phyloP scores from a whole-genome alignment of 139 green algal species.

The Picochlorum sp. region DNA sequence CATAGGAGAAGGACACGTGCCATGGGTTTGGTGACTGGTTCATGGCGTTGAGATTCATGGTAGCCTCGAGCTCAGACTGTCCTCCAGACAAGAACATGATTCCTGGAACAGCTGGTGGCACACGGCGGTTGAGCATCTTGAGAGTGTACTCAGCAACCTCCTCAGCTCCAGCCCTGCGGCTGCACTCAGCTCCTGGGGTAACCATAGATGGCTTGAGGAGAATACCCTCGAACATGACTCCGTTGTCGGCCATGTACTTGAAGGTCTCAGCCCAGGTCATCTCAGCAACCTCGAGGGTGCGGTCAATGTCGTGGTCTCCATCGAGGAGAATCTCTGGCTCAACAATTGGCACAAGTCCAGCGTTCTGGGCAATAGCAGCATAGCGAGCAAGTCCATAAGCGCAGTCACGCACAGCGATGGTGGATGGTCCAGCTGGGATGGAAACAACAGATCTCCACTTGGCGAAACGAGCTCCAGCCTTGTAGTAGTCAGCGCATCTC shows the following conservation, averaged over 20 bases:
- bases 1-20: conserved; percentile 99
- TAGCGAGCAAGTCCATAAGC: conserved; percentile 97
- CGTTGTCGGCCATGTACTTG: conserved; percentile 95
- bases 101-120: conserved; percentile 94
- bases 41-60: conserved; percentile 99
- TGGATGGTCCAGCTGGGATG: conserved; percentile 67
- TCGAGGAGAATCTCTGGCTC: conserved; percentile 98
- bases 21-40: conserved; percentile 99
- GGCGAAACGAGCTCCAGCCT: conserved; percentile 90
- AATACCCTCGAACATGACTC: conserved; percentile 98
- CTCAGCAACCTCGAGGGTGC: conserved; percentile 76
- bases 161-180: conserved; percentile 58
- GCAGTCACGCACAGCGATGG: conserved; percentile 77
- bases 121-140: conserved; percentile 87
- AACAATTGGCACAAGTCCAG: conserved; percentile 93
- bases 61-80: conserved; percentile 98
- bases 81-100: conserved; percentile 99
- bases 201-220: conserved; percentile 99
- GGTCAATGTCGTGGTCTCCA: conserved; percentile 84
- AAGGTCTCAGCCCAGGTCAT: conserved; percentile 94
- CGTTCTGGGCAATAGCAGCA: conserved; percentile 87
- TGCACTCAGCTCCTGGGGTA: conserved; percentile 91
- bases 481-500: conserved; percentile 94
- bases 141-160: conserved; percentile 90
- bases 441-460: conserved; percentile 94